Evolutionary conservation across 345 rosid species (phyloP).

Genomic region (Lumnitzera racemosa): DNA sequence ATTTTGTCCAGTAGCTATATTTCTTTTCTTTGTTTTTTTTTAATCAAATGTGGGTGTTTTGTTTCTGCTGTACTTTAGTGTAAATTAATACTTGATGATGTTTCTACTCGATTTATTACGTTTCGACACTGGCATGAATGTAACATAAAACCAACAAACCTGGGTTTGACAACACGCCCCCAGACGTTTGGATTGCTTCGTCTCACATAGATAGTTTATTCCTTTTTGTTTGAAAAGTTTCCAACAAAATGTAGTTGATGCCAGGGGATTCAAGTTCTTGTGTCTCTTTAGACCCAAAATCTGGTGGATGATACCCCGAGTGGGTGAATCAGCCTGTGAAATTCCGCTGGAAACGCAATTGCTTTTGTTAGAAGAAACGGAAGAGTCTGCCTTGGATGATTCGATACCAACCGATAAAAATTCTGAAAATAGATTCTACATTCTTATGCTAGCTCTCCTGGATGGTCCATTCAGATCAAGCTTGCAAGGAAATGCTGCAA

Average conservation of each 20-base stretch:
- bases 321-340: slow-evolving; percentile 38
- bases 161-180: too few species aligned
- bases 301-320: slow-evolving; percentile 72
- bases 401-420: slow-evolving; percentile 9
- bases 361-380: slow-evolving; percentile 41
- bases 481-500: slow-evolving; percentile 43
- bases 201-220: neutral
- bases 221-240: neutral
- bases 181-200: neutral
- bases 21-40: too few species aligned
- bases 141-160: too few species aligned
- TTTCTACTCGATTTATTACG: too few species aligned
- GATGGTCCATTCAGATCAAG: slow-evolving; percentile 48
- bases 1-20: too few species aligned
- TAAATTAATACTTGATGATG: neutral
- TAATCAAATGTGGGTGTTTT: too few species aligned
- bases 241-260: neutral
- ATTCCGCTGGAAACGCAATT: slow-evolving; percentile 55
- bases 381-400: slow-evolving; percentile 26
- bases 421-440: slow-evolving; percentile 17
- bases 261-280: slow-evolving; percentile 43
- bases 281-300: slow-evolving; percentile 45
- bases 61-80: too few species aligned
- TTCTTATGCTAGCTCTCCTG: slow-evolving; percentile 47
- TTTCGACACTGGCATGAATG: too few species aligned